Base-by-base conservation (phyloP, 257 asterid species). In the Fraxinus cuspidata region DNA sequence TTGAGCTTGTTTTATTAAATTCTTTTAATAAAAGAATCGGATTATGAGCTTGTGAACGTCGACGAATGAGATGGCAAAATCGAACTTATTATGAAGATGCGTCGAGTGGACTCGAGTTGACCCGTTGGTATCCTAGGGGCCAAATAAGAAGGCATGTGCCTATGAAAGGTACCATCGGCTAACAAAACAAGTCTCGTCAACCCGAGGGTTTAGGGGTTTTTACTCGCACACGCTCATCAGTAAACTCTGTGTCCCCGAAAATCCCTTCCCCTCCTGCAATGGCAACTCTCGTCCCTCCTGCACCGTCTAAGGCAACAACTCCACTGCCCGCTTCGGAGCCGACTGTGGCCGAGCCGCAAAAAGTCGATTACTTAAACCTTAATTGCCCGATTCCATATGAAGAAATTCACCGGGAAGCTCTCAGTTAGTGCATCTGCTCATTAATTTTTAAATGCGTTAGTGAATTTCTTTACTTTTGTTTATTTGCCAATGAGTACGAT, bases 351-450 rank as follows among this genome's bases (percentile, higher is more conserved):
- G 86, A 66, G 80, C 84, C 85, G 71, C 88, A 85, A 86, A 93
- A 86, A 86, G 87, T 82, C 28, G 93, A 93, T 85, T 91, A 89
- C 83, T 29, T 88, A 9, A 84, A 93, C 81, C 91, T 93, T 11
- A 97, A 97, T 69, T 91, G 93, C 79, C 98, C 98, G 49, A 87
- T 93, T 65, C 93, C 98, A 2, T 90, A 91, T 80, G 98, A 93
- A 80, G 98, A 93, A 81, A 91, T 91, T 73, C 94, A 90, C 76
- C 96, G 97, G 56, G 98, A 93, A 87, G 91, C 96, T 72, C 78
- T 88, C 84, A 93, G 97, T 93, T 78, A 85, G 91, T 89, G 73
- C 70, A 68, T 49, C 44, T 71, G 31, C 25, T 63, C 27, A 29
- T 9, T 63, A 16, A 27, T 75, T 74, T 60, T 15, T 47, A 47